These are phyloP conservation scores for Exophiala phaeomuriformis DNA, from an alignment of 2,329 filamentous ascomycete species.

Conservation along the genomic window DNA sequence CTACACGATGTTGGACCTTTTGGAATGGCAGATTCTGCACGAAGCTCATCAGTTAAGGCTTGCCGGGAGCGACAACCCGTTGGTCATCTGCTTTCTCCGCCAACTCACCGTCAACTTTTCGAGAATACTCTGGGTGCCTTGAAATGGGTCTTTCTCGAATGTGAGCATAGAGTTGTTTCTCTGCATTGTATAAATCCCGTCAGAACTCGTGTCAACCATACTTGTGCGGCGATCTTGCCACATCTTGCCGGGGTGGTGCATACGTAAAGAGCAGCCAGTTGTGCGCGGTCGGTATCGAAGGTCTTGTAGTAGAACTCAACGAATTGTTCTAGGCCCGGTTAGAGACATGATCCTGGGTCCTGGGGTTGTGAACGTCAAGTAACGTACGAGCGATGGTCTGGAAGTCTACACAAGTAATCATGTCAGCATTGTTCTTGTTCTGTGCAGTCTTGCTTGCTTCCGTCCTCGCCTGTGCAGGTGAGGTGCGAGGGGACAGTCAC, in stretches of 20 bases:
- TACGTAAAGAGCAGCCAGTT: constrained; percentile 72
- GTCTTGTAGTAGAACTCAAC: constrained; percentile 83
- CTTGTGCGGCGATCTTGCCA: background rate
- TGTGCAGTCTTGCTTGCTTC: background rate
- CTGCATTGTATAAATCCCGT: constrained; percentile 40
- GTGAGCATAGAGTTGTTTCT: constrained; percentile 84
- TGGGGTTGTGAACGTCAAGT: background rate
- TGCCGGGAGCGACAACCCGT: background rate
- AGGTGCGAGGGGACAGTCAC: background rate
- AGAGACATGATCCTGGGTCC: constrained; percentile 7
- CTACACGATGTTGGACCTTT: constrained; percentile 70
- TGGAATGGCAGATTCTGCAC: constrained; percentile 67
- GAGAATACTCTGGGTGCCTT: constrained; percentile 60
- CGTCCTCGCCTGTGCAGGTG: background rate
- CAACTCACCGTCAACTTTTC: constrained; percentile 70
- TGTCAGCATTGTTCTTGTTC: constrained; percentile 4
- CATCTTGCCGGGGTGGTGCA: constrained; percentile 31
- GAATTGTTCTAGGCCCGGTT: constrained; percentile 63
- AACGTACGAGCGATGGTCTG: constrained; percentile 36
- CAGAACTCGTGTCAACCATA: constrained; percentile 3
- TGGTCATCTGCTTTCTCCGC: background rate
- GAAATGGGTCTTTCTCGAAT: constrained; percentile 65
- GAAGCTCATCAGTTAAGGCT: constrained; percentile 1
- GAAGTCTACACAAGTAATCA: constrained; percentile 31
- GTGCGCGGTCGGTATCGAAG: constrained; percentile 66